A percentile compares a stretch with the other conserved stretches of the same genome.
phyloP scores from a whole-genome alignment of 2,329 filamentous ascomycete genomes.

The Cercospora sp. region DNA sequence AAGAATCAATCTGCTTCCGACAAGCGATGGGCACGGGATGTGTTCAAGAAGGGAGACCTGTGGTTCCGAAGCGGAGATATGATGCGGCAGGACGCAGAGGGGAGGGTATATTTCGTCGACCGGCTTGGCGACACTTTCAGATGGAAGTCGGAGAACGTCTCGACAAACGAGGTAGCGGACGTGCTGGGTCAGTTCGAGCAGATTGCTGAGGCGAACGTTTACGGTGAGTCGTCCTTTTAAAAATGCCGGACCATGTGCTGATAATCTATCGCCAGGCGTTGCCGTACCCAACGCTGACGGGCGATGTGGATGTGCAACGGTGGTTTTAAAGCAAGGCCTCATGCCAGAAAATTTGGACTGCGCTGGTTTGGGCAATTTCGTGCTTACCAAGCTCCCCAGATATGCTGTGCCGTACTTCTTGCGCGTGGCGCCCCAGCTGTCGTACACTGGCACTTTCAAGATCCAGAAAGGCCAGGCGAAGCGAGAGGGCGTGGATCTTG shows the following conservation, averaged over 20 bases:
- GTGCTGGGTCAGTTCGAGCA: constrained; percentile 56
- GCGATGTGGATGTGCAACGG: constrained; percentile 74
- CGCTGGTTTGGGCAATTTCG: constrained; percentile 62
- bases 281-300: constrained; percentile 77
- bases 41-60: constrained; percentile 73
- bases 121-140: constrained; percentile 73
- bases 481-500: constrained; percentile 69
- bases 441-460: constrained; percentile 82
- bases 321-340: constrained; percentile 58
- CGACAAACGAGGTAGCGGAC: constrained; percentile 67
- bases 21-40: constrained; percentile 70
- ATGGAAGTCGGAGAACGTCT: constrained; percentile 64
- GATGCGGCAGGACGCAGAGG: constrained; percentile 67
- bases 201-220: constrained; percentile 15
- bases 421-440: constrained; percentile 61
- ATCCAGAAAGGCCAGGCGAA: constrained; percentile 76
- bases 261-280: constrained; percentile 55
- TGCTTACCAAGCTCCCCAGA: constrained; percentile 60
- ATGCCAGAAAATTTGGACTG: constrained; percentile 51
- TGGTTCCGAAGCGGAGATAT: constrained; percentile 84
- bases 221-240: background rate
- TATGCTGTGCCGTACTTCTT: constrained; percentile 79
- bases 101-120: constrained; percentile 77
- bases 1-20: constrained; percentile 68
- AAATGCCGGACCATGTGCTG: constrained; percentile 57